Evolutionary conservation across 352 stramenopile genomes (phyloP).

Genomic region (Pseudoperonospora humuli): DNA sequence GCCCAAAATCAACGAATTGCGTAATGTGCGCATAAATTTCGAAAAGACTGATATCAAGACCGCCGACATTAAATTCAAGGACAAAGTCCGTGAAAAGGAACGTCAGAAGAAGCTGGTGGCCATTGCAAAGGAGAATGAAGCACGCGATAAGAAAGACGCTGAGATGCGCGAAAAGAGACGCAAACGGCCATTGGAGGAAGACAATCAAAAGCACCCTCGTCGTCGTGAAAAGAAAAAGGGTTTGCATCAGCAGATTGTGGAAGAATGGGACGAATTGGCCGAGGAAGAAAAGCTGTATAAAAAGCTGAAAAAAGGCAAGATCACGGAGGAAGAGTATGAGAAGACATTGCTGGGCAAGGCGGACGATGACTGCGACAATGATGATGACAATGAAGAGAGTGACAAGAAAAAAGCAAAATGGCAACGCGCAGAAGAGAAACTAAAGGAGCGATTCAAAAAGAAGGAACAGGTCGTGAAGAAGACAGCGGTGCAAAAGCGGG

Average conservation of each 20-base stretch:
- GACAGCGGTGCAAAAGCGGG: slow-evolving; percentile 61
- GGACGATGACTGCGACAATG: slow-evolving; percentile 28
- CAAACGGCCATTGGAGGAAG: slow-evolving; percentile 47
- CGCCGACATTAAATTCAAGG: slow-evolving; percentile 90
- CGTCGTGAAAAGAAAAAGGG: slow-evolving; percentile 94
- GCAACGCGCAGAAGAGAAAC: slow-evolving; percentile 47
- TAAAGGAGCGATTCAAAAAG: slow-evolving; percentile 82
- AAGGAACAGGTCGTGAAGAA: slow-evolving; percentile 69
- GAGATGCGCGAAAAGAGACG: slow-evolving; percentile 48
- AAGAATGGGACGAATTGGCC: slow-evolving; percentile 99
- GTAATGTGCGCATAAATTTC: slow-evolving; percentile 81
- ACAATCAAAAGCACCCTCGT: slow-evolving; percentile 63
- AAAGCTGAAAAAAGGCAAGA: slow-evolving; percentile 96
- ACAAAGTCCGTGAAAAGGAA: slow-evolving; percentile 94
- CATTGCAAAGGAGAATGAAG: slow-evolving; percentile 65
- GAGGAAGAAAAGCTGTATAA: slow-evolving; percentile 96
- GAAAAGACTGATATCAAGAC: slow-evolving; percentile 84
- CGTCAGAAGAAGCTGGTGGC: slow-evolving; percentile 91
- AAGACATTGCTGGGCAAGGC: slow-evolving; percentile 59
- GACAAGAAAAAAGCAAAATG: slow-evolving; percentile 57
- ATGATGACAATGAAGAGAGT: slow-evolving; percentile 20
- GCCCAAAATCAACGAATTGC: slow-evolving; percentile 84
- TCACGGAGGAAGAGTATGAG: slow-evolving; percentile 92
- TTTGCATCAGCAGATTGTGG: slow-evolving; percentile 92
- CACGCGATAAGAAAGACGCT: slow-evolving; percentile 45